Evolutionary conservation across 2,329 filamentous ascomycete genomes (phyloP).

Genomic region (Pseudogymnoascus sp.): DNA sequence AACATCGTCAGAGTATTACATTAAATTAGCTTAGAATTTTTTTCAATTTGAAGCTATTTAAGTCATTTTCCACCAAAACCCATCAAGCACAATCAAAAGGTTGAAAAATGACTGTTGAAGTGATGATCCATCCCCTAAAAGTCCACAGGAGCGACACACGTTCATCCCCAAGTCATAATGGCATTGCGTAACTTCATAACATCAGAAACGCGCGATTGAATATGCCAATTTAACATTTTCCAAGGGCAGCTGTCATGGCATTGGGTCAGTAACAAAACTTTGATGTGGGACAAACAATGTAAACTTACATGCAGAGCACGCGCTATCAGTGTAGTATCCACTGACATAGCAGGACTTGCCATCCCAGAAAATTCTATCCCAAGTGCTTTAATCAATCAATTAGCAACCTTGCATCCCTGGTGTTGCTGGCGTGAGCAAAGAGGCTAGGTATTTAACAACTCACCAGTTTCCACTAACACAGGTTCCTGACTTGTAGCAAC

Average conservation of each 20-base stretch:
- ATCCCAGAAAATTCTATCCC: not conserved
- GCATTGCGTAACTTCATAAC: not conserved
- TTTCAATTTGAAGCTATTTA: not conserved
- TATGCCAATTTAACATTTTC: not conserved
- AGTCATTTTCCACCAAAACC: not conserved
- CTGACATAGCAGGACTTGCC: not conserved
- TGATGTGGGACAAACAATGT: not conserved
- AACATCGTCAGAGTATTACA: not conserved
- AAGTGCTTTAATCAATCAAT: not conserved
- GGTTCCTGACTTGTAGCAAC: not conserved
- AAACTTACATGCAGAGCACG: not conserved
- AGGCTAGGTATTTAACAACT: not conserved
- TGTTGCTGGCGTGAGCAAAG: not conserved
- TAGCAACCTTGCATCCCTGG: not conserved
- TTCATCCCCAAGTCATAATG: not conserved
- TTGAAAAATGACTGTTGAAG: not conserved
- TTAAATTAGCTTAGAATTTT: not conserved
- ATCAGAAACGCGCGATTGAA: not conserved
- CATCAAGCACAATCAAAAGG: not conserved
- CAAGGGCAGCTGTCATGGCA: not conserved
- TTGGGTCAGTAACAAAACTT: not conserved
- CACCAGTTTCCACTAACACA: not conserved
- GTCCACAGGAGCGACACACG: not conserved
- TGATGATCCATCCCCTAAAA: not conserved
- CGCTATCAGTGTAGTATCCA: not conserved